phyloP scores from a whole-genome alignment of 768 basidiomycete genomes.

The Rhizopogon rudus region DNA sequence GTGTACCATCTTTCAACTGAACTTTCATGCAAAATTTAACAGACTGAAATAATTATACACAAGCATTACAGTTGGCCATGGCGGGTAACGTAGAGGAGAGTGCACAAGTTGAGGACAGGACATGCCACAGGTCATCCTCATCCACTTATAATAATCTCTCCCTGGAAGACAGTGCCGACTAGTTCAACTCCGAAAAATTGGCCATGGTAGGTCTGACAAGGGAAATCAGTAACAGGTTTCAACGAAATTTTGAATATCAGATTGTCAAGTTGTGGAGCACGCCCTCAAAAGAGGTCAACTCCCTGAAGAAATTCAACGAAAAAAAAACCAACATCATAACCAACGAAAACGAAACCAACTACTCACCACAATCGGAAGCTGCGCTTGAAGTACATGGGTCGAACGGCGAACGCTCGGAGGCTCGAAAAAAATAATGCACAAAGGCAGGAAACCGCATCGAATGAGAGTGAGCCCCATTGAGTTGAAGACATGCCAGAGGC shows the following conservation, averaged over 20 bases:
- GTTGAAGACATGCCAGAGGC: constrained; percentile 47
- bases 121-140: too few species aligned
- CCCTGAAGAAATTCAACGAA: constrained; percentile 90
- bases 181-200: neutral
- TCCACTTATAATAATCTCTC: too few species aligned
- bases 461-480: constrained; percentile 91
- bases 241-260: constrained; percentile 11
- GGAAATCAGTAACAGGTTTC: constrained; percentile 6
- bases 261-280: constrained; percentile 75
- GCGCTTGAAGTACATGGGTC: constrained; percentile 11
- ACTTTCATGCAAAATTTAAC: too few species aligned
- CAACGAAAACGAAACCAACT: constrained; percentile 11
- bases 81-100: too few species aligned
- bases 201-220: neutral
- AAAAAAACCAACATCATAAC: constrained; percentile 51
- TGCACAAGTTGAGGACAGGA: too few species aligned
- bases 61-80: too few species aligned
- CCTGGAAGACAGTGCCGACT: too few species aligned
- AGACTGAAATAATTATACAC: too few species aligned
- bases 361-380: constrained; percentile 17
- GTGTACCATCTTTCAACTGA: too few species aligned
- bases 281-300: constrained; percentile 62
- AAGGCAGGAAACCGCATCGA: constrained; percentile 38
- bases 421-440: constrained; percentile 48
- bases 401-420: constrained; percentile 49